Evolutionary conservation across 345 rosid genomes (phyloP).

Genomic region (Citrus sinensis): DVS_A1.0 CM039165.1:27048501-27049000

Average conservation of each 20-base stretch:
- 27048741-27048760: background rate
- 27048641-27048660: background rate
- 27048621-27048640: background rate
- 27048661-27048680: constrained; percentile 8
- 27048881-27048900: constrained; percentile 16
- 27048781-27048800: constrained; percentile 1
- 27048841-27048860: background rate
- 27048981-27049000: constrained; percentile 28
- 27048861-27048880: constrained; percentile 24
- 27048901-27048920: constrained; percentile 1
- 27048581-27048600: background rate
- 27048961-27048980: constrained; percentile 24
- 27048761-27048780: background rate
- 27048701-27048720: background rate
- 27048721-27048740: background rate
- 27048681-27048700: background rate
- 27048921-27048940: constrained; percentile 22
- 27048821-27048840: constrained; percentile 1
- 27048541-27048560: background rate
- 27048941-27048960: constrained; percentile 24
- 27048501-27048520: background rate
- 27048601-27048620: constrained; percentile 1
- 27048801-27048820: background rate
- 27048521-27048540: background rate
- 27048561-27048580: background rate